These are phyloP conservation scores for Aspergillus sp. DNA, from an alignment of 2,329 filamentous ascomycete species.

Conservation along the genomic window DNA sequence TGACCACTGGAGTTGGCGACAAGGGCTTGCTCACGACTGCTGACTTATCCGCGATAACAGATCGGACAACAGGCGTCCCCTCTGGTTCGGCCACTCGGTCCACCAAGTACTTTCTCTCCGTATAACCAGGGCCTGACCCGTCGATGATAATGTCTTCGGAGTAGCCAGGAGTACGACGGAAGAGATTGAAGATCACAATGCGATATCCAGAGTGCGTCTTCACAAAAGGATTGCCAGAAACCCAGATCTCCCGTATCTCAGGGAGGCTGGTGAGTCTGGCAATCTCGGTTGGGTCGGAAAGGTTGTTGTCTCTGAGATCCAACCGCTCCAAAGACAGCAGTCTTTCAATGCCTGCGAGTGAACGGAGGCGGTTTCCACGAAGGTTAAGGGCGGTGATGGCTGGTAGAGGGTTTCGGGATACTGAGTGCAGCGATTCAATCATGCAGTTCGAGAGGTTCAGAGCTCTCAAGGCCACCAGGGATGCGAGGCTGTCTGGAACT, in stretches of 20 bases:
- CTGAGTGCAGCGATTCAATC: slow-evolving; percentile 88
- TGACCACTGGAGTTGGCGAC: slow-evolving; percentile 4
- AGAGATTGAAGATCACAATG: slow-evolving; percentile 91
- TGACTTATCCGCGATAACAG: slow-evolving; percentile 57
- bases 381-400: slow-evolving; percentile 92
- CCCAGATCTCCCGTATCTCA: slow-evolving; percentile 87
- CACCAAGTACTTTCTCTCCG: slow-evolving; percentile 77
- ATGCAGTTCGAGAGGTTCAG: slow-evolving; percentile 95
- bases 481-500: slow-evolving; percentile 84
- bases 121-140: slow-evolving; percentile 73
- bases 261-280: slow-evolving; percentile 86
- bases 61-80: slow-evolving; percentile 72
- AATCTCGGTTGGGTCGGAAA: slow-evolving; percentile 87
- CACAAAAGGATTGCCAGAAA: slow-evolving; percentile 86
- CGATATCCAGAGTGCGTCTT: slow-evolving; percentile 82
- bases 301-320: slow-evolving; percentile 82
- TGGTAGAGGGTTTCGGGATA: slow-evolving; percentile 76
- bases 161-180: slow-evolving; percentile 83
- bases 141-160: slow-evolving; percentile 89
- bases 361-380: slow-evolving; percentile 78
- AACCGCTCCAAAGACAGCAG: slow-evolving; percentile 83
- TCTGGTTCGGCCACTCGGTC: slow-evolving; percentile 74
- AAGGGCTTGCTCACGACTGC: slow-evolving; percentile 64
- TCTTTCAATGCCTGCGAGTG: slow-evolving; percentile 84
- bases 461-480: slow-evolving; percentile 79